A percentile compares a stretch with the other conserved stretches of the same genome.
phyloP scores from a whole-genome alignment of 2,329 filamentous ascomycete species.

The Pyrenophora graminea region DNA sequence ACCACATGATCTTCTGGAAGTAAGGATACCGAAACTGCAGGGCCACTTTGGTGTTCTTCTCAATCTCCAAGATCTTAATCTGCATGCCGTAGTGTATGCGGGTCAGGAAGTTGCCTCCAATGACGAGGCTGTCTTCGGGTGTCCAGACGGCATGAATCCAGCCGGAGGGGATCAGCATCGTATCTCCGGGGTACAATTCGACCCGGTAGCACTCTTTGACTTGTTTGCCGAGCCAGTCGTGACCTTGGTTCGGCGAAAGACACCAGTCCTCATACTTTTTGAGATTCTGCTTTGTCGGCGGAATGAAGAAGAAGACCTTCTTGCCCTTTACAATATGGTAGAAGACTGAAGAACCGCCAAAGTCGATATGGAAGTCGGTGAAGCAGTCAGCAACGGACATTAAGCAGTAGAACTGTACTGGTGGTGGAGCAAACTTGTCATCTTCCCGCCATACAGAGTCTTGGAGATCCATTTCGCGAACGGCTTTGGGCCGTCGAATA shows the following conservation, averaged over 20 bases:
- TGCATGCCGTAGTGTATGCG: constrained; percentile 69
- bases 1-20: constrained; percentile 73
- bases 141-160: constrained; percentile 77
- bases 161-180: constrained; percentile 71
- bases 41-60: constrained; percentile 69
- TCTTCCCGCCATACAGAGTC: constrained; percentile 61
- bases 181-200: constrained; percentile 68
- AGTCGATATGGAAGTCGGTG: constrained; percentile 74
- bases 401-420: constrained; percentile 70
- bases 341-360: constrained; percentile 71
- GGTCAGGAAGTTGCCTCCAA: constrained; percentile 72
- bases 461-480: constrained; percentile 65
- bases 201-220: constrained; percentile 70
- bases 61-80: constrained; percentile 67
- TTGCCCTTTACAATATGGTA: constrained; percentile 71
- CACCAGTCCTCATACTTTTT: constrained; percentile 75
- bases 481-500: constrained; percentile 66
- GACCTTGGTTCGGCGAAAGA: constrained; percentile 67
- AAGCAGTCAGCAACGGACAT: constrained; percentile 75
- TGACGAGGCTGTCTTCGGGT: constrained; percentile 69
- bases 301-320: constrained; percentile 74
- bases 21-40: constrained; percentile 69
- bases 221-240: constrained; percentile 66
- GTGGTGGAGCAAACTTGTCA: constrained; percentile 61
- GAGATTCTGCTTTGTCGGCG: constrained; percentile 68